Evolutionary conservation across 306 rosid genomes (phyloP), one percentile per base, ranked within the genome.

Genomic region (Fragaria nilgerrensis): DNA sequence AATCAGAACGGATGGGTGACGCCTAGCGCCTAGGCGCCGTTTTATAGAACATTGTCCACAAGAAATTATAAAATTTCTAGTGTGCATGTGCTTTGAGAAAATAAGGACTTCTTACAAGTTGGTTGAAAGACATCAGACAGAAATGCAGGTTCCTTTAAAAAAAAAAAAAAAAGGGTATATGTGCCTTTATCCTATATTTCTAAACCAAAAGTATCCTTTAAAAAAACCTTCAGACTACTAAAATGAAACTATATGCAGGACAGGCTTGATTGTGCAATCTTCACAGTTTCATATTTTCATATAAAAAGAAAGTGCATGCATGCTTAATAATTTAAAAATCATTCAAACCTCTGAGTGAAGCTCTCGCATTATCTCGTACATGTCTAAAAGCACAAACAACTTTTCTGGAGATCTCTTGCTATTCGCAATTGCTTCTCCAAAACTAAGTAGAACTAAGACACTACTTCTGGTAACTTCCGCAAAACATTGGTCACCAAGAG

Each of bases 391-490:
- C 62, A 95, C 97, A 86, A 92, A 92, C 85, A 95, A 85, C 86
- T 92, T 95, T 85, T 95, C 97, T 1, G 97, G 99, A 39, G 99
- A 92, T 84, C 97, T 89, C 87, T 92, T 92, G 90, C 97, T 95
- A 84, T 62, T 92, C 48, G 97, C 99, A 84, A 92, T 95, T 48
- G 99, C 99, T 81, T 95, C 97, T 62, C 97, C 99, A 76, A 92
- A 90, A 81, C 97, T 95, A 82, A 90, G 96, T 71, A 95, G 87
- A 87, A 92, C 87, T 27, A 88, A 87, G 72, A 95, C 97, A 79
- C 97, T 95, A 81, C 89, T 88, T 78, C 88, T 70, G n/a, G 97
- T 95, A 83, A 92, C 99, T 74, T 95, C 97, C 11, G 97, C 89
- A 85, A 95, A 95, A 79, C 96, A 90, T 67, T 95, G 97, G 78